Conservation (phyloP, 805 yeast genomes). For the Pichia eremophila region DNA sequence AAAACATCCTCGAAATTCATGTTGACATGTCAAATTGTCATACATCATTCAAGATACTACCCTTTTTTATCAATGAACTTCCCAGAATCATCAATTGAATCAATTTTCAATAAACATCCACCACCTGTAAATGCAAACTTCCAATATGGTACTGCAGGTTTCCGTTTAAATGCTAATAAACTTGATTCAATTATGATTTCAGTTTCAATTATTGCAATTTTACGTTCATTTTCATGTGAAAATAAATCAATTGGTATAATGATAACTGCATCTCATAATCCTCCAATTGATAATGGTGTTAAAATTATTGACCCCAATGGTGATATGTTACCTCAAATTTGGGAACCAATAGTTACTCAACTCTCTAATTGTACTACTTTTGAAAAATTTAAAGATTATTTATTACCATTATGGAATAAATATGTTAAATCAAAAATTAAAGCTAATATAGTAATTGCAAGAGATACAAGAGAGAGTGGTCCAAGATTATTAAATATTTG, state of each 20-base stretch:
- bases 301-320: constrained; percentile 92
- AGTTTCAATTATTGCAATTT: constrained; percentile 72
- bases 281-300: constrained; percentile 86
- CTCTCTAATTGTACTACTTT: constrained; percentile 61
- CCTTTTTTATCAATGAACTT: not conserved
- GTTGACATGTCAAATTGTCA: no score
- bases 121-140: constrained; percentile 38
- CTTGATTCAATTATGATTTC: constrained; percentile 78
- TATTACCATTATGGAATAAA: constrained; percentile 19
- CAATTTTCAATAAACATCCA: constrained; percentile 25
- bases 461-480: constrained; percentile 86
- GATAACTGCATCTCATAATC: constrained; percentile 95
- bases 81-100: constrained; percentile 8
- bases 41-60: no score
- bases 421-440: constrained; percentile 33
- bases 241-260: constrained; percentile 77
- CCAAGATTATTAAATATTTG: constrained; percentile 51
- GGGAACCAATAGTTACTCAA: constrained; percentile 78
- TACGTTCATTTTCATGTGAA: constrained; percentile 63
- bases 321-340: constrained; percentile 70
- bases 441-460: constrained; percentile 56
- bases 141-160: constrained; percentile 96
- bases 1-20: not conserved
- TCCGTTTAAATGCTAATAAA: constrained; percentile 61
- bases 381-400: constrained; percentile 31